These are phyloP conservation scores for Sugiyamaella floridensis DNA, from an alignment of 805 yeast genomes.

Conservation along the genomic window DNA sequence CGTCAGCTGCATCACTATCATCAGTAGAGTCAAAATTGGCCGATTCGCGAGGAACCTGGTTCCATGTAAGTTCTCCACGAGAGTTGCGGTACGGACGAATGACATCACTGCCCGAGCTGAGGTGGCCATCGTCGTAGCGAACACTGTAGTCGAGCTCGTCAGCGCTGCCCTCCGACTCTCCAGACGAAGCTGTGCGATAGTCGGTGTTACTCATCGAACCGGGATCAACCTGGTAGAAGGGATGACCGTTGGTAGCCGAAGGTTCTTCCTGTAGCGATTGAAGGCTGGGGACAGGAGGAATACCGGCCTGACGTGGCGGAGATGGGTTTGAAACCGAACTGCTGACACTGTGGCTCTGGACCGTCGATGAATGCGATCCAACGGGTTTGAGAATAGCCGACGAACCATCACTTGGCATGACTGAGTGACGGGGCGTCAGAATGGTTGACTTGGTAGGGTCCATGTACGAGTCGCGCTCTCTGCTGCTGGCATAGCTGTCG, in stretches of 20 bases:
- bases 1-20: neutral
- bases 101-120: constrained; percentile 6
- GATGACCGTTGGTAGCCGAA: neutral
- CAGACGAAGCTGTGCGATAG: constrained; percentile 32
- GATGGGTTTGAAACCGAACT: constrained; percentile 6
- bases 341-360: constrained; percentile 8
- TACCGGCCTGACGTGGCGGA: constrained; percentile 1
- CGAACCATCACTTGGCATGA: constrained; percentile 28
- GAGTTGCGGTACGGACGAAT: constrained; percentile 29
- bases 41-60: constrained; percentile 10
- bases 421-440: constrained; percentile 20
- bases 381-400: constrained; percentile 28
- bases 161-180: constrained; percentile 9
- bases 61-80: constrained; percentile 31
- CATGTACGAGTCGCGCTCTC: constrained; percentile 19
- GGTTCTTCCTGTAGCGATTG: constrained; percentile 7
- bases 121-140: constrained; percentile 16
- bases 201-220: constrained; percentile 16
- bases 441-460: constrained; percentile 22
- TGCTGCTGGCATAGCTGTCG: constrained; percentile 15
- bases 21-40: constrained; percentile 4
- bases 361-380: constrained; percentile 29
- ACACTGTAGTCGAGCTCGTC: constrained; percentile 16
- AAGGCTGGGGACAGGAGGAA: constrained; percentile 4
- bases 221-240: constrained; percentile 4